These are phyloP conservation scores for Golubevia sp. DNA, from an alignment of 1,284 basidiomycete genomes.

Conservation along the genomic window DNA sequence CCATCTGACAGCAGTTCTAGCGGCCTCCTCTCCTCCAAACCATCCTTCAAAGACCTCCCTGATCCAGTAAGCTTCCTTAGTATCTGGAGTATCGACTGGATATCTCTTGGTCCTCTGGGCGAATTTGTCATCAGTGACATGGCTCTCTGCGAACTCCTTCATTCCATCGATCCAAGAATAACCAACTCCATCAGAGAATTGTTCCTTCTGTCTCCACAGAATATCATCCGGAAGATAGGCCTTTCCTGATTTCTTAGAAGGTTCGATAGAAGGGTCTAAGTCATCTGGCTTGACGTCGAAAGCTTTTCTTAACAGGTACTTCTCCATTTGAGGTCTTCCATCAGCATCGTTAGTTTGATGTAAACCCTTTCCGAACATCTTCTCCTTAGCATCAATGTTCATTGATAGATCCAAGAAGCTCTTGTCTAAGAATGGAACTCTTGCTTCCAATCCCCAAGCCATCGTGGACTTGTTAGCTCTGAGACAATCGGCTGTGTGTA, in stretches of 20 bases:
- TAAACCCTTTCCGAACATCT: conserved; percentile 81
- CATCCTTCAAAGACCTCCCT: conserved; percentile 85
- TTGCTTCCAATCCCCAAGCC: conserved; percentile 99
- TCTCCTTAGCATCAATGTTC: conserved; percentile 85
- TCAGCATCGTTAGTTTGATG: conserved; percentile 14
- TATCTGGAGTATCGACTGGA: conserved; percentile 83
- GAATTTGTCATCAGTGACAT: conserved; percentile 82
- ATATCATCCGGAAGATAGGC: conserved; percentile 93
- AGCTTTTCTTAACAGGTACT: conserved; percentile 60
- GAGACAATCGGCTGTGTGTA: conserved; percentile 96
- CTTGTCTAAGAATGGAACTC: conserved; percentile 99
- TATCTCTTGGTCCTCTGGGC: conserved; percentile 77
- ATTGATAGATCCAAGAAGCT: conserved; percentile 91
- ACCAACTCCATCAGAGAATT: conserved; percentile 98
- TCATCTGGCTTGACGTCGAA: conserved; percentile 57
- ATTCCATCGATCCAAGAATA: conserved; percentile 99
- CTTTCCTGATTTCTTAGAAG: conserved; percentile 6
- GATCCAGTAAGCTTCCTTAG: conserved; percentile 96
- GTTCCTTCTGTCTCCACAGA: conserved; percentile 98
- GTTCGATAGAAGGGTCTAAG: conserved; percentile 18
- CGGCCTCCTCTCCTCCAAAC: conserved; percentile 39
- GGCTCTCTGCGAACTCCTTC: conserved; percentile 80
- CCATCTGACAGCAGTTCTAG: conserved; percentile 68
- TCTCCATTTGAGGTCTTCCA: conserved; percentile 60
- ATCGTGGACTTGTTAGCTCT: conserved; percentile 99